Evolutionary conservation across 1,284 basidiomycete species (phyloP).

Genomic region (Tylopilus sp.): DNA sequence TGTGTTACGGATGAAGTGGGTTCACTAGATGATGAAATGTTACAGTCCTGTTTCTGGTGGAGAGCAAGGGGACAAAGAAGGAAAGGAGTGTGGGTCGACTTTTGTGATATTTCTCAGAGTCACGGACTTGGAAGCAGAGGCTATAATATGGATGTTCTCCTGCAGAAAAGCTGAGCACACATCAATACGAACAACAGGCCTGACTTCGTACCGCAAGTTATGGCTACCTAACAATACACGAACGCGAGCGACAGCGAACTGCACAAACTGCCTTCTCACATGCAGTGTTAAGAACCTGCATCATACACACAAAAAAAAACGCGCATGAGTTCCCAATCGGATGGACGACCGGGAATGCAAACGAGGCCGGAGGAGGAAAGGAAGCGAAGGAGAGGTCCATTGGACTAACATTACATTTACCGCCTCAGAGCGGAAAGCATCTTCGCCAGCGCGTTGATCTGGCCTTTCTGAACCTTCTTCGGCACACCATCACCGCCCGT

Average conservation of each 20-base stretch:
- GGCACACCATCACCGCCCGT: slow-evolving; percentile 44
- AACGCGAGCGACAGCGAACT: slow-evolving; percentile 32
- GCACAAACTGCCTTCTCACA: slow-evolving; percentile 25
- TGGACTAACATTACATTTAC: slow-evolving; percentile 39
- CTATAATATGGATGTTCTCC: slow-evolving; percentile 5
- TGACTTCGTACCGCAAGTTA: slow-evolving; percentile 46
- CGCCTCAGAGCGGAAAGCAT: slow-evolving; percentile 75
- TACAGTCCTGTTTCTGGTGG: slow-evolving; percentile 31
- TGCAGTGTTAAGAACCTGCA: slow-evolving; percentile 31
- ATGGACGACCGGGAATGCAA: slow-evolving; percentile 3
- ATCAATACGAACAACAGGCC: slow-evolving; percentile 29
- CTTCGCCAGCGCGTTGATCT: slow-evolving; percentile 80
- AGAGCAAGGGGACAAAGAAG: slow-evolving; percentile 16
- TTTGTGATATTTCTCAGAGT: slow-evolving; percentile 28
- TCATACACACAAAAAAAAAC: slow-evolving; percentile 14
- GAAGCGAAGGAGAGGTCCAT: slow-evolving; percentile 5
- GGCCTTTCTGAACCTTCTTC: slow-evolving; percentile 79
- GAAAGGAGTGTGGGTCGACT: slow-evolving; percentile 26
- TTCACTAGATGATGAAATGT: slow-evolving; percentile 16
- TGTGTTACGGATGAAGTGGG: slow-evolving; percentile 18
- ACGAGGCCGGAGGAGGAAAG: not conserved
- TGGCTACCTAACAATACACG: slow-evolving; percentile 53
- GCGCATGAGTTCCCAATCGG: slow-evolving; percentile 24
- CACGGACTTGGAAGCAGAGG: slow-evolving; percentile 22
- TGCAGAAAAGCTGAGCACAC: slow-evolving; percentile 22